These are phyloP conservation scores for Amaranthus palmeri DNA, from an alignment of 148 eudicot genomes.

Conservation along the genomic window DNA sequence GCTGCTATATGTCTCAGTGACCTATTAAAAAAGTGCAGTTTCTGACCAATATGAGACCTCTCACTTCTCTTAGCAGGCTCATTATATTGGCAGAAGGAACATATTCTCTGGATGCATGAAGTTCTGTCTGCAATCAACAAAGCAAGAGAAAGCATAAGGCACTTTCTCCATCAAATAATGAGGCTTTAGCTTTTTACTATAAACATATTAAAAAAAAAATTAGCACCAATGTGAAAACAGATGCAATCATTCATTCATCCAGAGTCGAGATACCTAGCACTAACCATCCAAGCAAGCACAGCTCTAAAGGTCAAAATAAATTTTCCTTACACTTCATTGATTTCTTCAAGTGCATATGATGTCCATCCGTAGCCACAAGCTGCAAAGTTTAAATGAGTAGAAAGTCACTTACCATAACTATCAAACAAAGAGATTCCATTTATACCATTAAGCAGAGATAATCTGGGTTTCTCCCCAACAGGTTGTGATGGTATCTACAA, in stretches of 20 bases:
- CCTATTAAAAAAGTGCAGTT: conserved; percentile 17
- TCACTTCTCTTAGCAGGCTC: conserved; percentile 23
- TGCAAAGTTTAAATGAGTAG: conserved; percentile 21
- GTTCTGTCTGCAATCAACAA: conserved; percentile 27
- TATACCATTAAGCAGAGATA: neutral
- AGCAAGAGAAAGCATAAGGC: conserved; percentile 7
- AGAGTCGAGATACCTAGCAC: neutral
- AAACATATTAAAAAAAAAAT: no score
- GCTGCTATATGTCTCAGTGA: conserved; percentile 39
- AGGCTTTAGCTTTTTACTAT: neutral
- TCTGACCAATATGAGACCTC: conserved; percentile 17
- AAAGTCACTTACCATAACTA: neutral
- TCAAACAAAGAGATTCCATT: neutral
- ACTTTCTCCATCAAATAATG: neutral
- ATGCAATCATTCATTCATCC: neutral
- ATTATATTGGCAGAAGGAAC: conserved; percentile 24
- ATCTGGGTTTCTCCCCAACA: neutral
- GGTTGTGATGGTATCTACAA: neutral
- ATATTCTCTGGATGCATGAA: conserved; percentile 22
- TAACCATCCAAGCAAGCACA: neutral
- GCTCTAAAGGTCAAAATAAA: neutral
- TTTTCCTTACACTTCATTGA: conserved; percentile 39
- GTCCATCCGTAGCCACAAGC: conserved; percentile 23
- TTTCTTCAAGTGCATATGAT: conserved; percentile 16
- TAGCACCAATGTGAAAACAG: no score